phyloP scores from a whole-genome alignment of 179 eudicot genomes.

The Drosera spatulata region DNA sequence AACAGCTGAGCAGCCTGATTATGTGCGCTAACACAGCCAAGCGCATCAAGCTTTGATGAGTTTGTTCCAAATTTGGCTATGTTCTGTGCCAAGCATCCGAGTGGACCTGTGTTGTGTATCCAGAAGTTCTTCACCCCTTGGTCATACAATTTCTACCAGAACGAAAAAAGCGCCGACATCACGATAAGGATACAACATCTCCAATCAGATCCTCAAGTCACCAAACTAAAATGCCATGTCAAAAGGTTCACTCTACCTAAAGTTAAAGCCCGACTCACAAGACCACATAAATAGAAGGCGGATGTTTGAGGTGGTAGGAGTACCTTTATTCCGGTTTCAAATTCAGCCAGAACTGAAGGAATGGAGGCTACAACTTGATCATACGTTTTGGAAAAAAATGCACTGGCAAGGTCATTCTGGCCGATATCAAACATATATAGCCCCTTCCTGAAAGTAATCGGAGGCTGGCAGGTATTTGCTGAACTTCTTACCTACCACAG shows the following conservation, averaged over 20 bases:
- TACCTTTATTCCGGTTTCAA: conserved; percentile 68
- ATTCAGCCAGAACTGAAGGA: conserved; percentile 53
- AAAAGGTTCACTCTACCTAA: no score
- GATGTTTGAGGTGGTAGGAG: background rate
- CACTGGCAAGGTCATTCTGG: conserved; percentile 84
- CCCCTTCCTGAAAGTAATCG: conserved; percentile 53
- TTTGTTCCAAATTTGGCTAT: conserved; percentile 65
- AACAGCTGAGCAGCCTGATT: conserved; percentile 80
- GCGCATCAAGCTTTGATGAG: conserved; percentile 51
- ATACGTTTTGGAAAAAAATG: conserved; percentile 58
- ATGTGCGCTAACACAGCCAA: conserved; percentile 70
- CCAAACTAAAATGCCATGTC: no score
- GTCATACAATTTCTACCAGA: conserved; percentile 52
- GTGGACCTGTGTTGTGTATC: conserved; percentile 92
- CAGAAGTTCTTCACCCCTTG: conserved; percentile 78
- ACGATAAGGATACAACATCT: background rate
- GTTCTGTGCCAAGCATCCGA: conserved; percentile 83
- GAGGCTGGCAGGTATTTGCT: conserved; percentile 52
- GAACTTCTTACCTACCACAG: conserved; percentile 41
- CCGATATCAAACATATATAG: conserved; percentile 91
- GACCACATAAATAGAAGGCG: background rate
- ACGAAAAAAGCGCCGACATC: background rate
- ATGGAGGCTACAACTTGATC: conserved; percentile 70
- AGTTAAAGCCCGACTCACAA: background rate
- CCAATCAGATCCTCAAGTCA: no score